A percentile compares a stretch with the other conserved stretches of the same genome.
phyloP scores from a whole-genome alignment of 257 asterid genomes.

The Plantago ovata region DNA sequence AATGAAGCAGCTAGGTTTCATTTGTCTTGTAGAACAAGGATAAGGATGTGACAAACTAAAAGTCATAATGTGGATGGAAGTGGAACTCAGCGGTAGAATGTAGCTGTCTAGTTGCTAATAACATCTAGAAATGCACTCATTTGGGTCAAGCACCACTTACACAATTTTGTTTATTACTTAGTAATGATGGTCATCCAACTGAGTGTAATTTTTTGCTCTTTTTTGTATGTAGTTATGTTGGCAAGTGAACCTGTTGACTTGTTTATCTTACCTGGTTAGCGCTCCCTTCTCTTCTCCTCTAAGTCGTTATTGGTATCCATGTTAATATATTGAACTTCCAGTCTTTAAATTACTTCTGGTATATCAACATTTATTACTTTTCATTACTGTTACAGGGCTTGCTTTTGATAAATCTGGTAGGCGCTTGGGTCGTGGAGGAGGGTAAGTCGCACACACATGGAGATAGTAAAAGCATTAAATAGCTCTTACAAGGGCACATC shows the following conservation, averaged over 20 bases:
- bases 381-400: slow-evolving; percentile 47
- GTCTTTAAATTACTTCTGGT: neutral
- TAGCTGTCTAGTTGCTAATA: too few species aligned
- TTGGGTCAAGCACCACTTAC: too few species aligned
- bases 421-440: slow-evolving; percentile 98
- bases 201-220: slow-evolving; percentile 3
- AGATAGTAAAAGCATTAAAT: too few species aligned
- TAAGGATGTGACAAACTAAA: too few species aligned
- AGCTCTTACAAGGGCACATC: too few species aligned
- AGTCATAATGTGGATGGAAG: too few species aligned
- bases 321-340: slow-evolving; percentile 12
- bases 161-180: neutral
- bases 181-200: slow-evolving; percentile 7
- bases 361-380: neutral
- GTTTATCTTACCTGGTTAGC: slow-evolving; percentile 83
- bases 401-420: slow-evolving; percentile 92
- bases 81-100: too few species aligned
- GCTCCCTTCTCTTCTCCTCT: slow-evolving; percentile 10
- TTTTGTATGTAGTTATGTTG: slow-evolving; percentile 62
- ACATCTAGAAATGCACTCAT: neutral
- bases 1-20: too few species aligned
- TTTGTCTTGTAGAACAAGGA: too few species aligned
- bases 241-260: slow-evolving; percentile 87
- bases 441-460: slow-evolving; percentile 45
- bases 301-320: neutral